Conservation (phyloP, 495 filamentous ascomycete genomes). For the Xylaria acuta region DNA sequence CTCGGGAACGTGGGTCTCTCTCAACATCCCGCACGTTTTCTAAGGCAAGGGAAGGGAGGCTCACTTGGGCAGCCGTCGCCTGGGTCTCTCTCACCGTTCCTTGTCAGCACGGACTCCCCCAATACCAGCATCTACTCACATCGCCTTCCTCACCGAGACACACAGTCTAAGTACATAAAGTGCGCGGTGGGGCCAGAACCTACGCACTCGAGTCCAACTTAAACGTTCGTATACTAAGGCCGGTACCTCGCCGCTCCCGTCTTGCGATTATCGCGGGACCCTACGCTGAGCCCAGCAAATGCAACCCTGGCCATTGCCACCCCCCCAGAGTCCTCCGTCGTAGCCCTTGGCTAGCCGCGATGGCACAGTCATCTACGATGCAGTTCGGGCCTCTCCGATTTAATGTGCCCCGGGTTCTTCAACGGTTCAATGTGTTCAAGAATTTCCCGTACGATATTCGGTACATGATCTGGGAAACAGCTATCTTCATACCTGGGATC, state of each 20-base stretch:
- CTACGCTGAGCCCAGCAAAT: not conserved
- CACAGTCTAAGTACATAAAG: too few relatives aligned
- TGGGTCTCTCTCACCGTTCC: not conserved
- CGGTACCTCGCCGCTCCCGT: not conserved
- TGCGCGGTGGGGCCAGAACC: too few relatives aligned
- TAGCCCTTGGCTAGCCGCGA: constrained; percentile 5
- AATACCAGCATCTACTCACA: too few relatives aligned
- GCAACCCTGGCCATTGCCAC: not conserved
- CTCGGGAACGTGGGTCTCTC: not conserved
- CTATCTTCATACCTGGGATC: constrained; percentile 39
- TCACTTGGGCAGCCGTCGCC: not conserved
- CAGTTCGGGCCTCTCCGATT: constrained; percentile 23
- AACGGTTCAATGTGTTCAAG: constrained; percentile 32
- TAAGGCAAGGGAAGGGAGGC: not conserved
- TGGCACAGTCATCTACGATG: not conserved
- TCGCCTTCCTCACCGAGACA: too few relatives aligned
- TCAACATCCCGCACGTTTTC: not conserved
- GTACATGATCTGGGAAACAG: constrained; percentile 35
- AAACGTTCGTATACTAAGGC: not conserved
- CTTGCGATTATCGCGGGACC: not conserved
- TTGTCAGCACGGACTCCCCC: not conserved
- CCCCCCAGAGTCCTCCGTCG: not conserved
- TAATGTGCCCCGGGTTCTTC: constrained; percentile 24
- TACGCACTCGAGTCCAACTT: not conserved
- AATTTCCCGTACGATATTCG: constrained; percentile 39